These are phyloP conservation scores for Populus tomentosa DNA, from an alignment of 441 rosid species.

Conservation along the genomic window DNA sequence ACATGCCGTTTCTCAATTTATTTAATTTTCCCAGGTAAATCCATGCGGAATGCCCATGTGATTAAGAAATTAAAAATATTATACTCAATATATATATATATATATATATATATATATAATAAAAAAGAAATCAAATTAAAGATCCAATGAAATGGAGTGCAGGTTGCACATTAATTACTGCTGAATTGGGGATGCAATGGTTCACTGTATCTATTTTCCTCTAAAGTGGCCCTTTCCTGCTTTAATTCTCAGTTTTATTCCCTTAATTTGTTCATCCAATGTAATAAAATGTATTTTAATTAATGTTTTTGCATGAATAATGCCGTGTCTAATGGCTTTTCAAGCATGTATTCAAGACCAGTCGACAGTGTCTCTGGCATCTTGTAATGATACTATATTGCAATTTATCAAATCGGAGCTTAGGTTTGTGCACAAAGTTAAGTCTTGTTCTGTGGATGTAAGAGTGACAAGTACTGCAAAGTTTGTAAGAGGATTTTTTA, in stretches of 20 bases:
- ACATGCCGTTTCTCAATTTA: not conserved
- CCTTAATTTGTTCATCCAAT: not conserved
- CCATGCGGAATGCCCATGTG: not conserved
- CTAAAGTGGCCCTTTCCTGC: not conserved
- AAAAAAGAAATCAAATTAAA: not conserved
- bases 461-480: not conserved
- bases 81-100: not conserved
- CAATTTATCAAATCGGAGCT: no score
- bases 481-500: not conserved
- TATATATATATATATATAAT: not conserved
- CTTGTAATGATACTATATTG: no score
- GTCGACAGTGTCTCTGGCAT: not conserved
- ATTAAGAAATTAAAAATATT: not conserved
- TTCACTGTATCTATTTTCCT: not conserved
- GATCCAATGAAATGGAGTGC: not conserved
- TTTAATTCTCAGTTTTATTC: not conserved
- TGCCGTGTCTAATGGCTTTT: not conserved
- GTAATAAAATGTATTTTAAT: not conserved
- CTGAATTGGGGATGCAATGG: not conserved
- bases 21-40: not conserved
- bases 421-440: no score
- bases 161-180: not conserved
- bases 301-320: not conserved
- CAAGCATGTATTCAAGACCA: not conserved
- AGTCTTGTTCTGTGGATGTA: not conserved